Base-by-base conservation (phyloP, 1,284 basidiomycete species). In the Stygiomarasmius scandens region DNA sequence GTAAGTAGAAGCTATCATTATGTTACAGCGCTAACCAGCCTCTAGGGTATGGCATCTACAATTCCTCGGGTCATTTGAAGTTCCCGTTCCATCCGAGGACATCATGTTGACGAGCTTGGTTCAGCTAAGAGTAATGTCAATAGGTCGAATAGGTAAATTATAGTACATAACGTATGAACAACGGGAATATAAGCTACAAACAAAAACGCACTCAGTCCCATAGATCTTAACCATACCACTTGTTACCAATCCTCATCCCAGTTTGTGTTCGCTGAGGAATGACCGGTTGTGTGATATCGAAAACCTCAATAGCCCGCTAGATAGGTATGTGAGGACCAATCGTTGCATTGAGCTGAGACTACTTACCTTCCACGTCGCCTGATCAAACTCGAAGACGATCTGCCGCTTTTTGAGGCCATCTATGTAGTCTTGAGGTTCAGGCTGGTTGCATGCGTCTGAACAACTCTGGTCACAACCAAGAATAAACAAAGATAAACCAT, bases 371-470 rank as follows among this genome's bases (percentile, higher is more conserved):
- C 92, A 96, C 0, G 87, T 87, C 3, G 82, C 80, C 81, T 90
- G 86, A 64, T 95, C 93, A 60, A 96, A 85, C 68, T 96, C 93
- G 66, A 95, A 77, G 6, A 96, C 89, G 61, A 94, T 81, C 68
- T 96, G 95, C 44, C 84, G 82, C 66, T 91, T 93, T 61, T 78
- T 80, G 43, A 91, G 74, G 2, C 89, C 89, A 1, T 77, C 71
- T 1, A 72, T 71, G 61, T 87, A 88, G 59, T 93, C 90, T 25
- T 85, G 76, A 49, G 84, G 78, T 3, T 73, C 81, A 0, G 90
- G 90, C 23, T 79, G 77, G 59, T 87, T 83, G 63, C 87, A 89
- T 10, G 79, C 68, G 70, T 77, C 90, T 91, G 58, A 49, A 38
- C 11, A 52, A 34, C 4, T 9, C 25, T 1, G 41, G 20, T 24